Evolutionary conservation across 352 stramenopile genomes (phyloP).

Genomic region (Globisporangium splendens): DNA sequence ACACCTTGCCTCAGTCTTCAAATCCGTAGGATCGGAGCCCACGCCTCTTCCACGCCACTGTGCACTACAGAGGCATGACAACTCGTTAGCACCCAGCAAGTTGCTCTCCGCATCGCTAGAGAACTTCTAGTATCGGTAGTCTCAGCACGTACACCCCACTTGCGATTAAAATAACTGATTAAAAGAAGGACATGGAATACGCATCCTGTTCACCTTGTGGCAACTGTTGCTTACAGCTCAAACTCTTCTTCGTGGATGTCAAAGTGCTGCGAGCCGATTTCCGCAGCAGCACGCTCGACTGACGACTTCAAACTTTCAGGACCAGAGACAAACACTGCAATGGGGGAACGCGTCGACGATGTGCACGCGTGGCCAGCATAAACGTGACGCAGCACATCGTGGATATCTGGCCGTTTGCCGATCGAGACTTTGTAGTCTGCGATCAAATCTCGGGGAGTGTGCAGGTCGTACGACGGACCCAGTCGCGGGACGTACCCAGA

Average conservation of each 20-base stretch:
- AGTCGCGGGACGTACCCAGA: not conserved
- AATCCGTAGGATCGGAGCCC: no score
- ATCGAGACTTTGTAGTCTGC: constrained; percentile 23
- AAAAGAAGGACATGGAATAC: no score
- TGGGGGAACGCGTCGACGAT: not conserved
- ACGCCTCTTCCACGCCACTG: no score
- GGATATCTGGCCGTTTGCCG: constrained; percentile 28
- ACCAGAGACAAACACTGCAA: constrained; percentile 21
- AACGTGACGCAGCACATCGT: constrained; percentile 21
- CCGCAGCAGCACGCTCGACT: constrained; percentile 11
- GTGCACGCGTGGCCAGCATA: constrained; percentile 11
- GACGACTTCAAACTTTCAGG: constrained; percentile 15
- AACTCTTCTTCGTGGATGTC: constrained; percentile 25
- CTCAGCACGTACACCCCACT: no score
- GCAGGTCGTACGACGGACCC: not conserved
- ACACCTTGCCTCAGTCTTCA: no score
- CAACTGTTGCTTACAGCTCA: not conserved
- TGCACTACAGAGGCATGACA: no score
- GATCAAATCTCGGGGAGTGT: constrained; percentile 28
- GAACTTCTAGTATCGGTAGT: no score
- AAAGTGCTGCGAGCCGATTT: constrained; percentile 18
- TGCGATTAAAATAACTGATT: no score
- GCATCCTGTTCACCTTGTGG: no score
- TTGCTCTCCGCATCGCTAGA: no score
- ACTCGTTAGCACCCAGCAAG: no score